A percentile compares a stretch with the other conserved stretches of the same genome.
Conservation (phyloP, 176 grass and related monocot genomes). For the Zea luxurians region DNA sequence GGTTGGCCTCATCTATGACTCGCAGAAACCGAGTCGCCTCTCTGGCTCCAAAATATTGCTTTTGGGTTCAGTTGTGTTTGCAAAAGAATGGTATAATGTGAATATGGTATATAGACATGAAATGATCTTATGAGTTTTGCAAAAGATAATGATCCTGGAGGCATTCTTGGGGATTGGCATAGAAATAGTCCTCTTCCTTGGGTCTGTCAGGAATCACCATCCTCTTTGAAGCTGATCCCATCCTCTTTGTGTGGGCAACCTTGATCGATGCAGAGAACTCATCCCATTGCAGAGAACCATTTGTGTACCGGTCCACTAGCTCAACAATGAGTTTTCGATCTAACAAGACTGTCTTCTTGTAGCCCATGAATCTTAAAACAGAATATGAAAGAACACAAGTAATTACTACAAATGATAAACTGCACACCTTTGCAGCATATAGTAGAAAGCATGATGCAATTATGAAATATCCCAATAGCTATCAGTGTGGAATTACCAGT, state of each 20-base stretch:
- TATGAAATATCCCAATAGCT: background rate
- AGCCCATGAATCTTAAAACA: slow-evolving; percentile 73
- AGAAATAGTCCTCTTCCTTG: slow-evolving; percentile 98
- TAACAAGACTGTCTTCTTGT: slow-evolving; percentile 79
- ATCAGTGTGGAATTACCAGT: background rate
- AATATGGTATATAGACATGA: slow-evolving; percentile 27
- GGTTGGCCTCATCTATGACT: slow-evolving; percentile 16
- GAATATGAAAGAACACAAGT: slow-evolving; percentile 1
- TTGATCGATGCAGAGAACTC: slow-evolving; percentile 78
- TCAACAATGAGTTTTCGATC: slow-evolving; percentile 80
- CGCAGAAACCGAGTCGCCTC: background rate
- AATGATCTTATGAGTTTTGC: slow-evolving; percentile 42
- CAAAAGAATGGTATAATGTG: slow-evolving; percentile 45
- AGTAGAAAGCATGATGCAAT: background rate
- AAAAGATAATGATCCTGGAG: slow-evolving; percentile 46
- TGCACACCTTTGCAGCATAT: slow-evolving; percentile 11
- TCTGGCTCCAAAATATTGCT: slow-evolving; percentile 30
- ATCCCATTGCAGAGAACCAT: slow-evolving; percentile 77
- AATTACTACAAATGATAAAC: background rate
- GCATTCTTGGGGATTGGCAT: slow-evolving; percentile 92
- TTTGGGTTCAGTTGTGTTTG: slow-evolving; percentile 28
- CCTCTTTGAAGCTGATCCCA: slow-evolving; percentile 71
- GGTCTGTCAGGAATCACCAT: slow-evolving; percentile 73
- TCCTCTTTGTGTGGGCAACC: slow-evolving; percentile 63
- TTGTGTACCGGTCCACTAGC: slow-evolving; percentile 67